phyloP scores from a whole-genome alignment of 768 basidiomycete genomes.

The Collybia sordida region DNA sequence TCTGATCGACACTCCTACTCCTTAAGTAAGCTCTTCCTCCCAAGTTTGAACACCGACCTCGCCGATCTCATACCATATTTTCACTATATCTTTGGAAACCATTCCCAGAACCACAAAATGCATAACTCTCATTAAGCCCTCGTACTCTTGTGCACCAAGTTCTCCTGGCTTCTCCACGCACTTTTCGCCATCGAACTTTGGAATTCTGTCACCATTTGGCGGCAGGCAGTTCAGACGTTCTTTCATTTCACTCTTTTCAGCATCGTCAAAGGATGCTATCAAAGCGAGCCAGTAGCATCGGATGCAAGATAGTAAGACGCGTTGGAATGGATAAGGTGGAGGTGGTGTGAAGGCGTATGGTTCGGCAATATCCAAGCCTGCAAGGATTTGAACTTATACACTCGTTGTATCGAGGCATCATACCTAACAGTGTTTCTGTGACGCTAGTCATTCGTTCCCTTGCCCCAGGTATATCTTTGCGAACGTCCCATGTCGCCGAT shows the following conservation, averaged over 20 bases:
- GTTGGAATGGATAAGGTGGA: constrained; percentile 16
- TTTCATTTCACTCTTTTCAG: constrained; percentile 17
- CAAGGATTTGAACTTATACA: background rate
- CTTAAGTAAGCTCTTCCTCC: constrained; percentile 26
- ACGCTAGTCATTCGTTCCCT: constrained; percentile 11
- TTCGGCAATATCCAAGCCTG: constrained; percentile 16
- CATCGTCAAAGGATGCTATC: constrained; percentile 10
- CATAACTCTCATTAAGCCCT: constrained; percentile 22
- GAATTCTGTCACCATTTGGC: constrained; percentile 16
- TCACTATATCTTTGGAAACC: constrained; percentile 17
- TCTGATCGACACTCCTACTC: background rate
- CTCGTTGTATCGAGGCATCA: background rate
- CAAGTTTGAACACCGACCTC: constrained; percentile 25
- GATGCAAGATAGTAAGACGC: constrained; percentile 19
- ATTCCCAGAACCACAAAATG: constrained; percentile 16
- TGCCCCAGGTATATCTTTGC: constrained; percentile 11
- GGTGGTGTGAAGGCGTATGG: constrained; percentile 19
- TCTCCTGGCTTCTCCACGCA: constrained; percentile 18
- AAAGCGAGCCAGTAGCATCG: constrained; percentile 23
- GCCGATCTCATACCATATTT: constrained; percentile 21
- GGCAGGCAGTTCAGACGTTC: constrained; percentile 16
- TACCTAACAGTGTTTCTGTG: constrained; percentile 16
- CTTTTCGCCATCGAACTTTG: constrained; percentile 17
- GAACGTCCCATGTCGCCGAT: constrained; percentile 8
- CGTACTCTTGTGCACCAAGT: constrained; percentile 20